Evolutionary conservation across 257 asterid genomes (phyloP).

Genomic region (Salvia miltiorrhiza): DNA sequence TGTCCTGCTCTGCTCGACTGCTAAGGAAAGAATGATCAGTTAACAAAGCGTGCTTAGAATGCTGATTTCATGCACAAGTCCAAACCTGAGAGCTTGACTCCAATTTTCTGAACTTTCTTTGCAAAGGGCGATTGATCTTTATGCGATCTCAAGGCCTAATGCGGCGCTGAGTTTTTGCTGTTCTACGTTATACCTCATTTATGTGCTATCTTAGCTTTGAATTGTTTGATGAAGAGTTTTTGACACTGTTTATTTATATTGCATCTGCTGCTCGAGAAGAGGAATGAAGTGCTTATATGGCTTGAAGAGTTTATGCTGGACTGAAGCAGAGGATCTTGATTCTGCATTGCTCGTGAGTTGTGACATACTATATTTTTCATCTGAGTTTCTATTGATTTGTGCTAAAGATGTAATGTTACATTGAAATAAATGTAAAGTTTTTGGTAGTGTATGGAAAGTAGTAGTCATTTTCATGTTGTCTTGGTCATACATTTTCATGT

Average conservation of each 20-base stretch:
- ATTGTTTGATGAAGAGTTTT: not conserved
- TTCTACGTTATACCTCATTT: not conserved
- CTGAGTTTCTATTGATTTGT: not conserved
- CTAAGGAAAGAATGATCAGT: not conserved
- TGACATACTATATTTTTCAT: not conserved
- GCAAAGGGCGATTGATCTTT: too few relatives aligned
- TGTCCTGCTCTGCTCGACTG: not conserved
- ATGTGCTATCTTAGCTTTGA: not conserved
- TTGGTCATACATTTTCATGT: not conserved
- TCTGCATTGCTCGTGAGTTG: not conserved
- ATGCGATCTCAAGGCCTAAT: too few relatives aligned
- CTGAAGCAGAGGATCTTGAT: slow-evolving; percentile 16
- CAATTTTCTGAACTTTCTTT: not conserved
- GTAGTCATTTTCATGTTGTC: not conserved
- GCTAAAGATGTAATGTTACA: not conserved
- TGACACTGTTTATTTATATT: slow-evolving; percentile 1
- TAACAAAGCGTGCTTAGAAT: not conserved
- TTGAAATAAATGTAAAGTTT: not conserved
- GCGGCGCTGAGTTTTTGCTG: too few relatives aligned
- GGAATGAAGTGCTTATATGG: slow-evolving; percentile 92
- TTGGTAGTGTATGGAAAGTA: not conserved
- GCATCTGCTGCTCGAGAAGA: slow-evolving; percentile 30
- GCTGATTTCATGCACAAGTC: too few relatives aligned
- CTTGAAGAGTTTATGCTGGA: slow-evolving; percentile 71
- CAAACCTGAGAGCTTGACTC: too few relatives aligned